Evolutionary conservation across 306 rosid genomes (phyloP).

Genomic region (Astragalus membranaceus): DNA sequence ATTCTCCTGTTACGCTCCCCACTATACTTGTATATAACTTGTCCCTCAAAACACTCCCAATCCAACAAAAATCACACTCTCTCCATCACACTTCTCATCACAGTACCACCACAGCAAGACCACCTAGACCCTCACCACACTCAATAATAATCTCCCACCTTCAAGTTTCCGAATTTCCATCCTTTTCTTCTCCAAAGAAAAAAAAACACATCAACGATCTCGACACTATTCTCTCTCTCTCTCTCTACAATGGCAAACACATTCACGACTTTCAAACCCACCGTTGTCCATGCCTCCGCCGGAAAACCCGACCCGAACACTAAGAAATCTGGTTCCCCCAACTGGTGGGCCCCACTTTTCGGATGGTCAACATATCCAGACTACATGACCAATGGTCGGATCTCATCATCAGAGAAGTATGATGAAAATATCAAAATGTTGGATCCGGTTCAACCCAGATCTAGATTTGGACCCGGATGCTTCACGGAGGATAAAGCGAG

Average conservation of each 20-base stretch:
- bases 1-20: neutral
- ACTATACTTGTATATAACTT: neutral
- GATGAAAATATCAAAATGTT: neutral
- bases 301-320: constrained; percentile 28
- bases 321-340: constrained; percentile 33
- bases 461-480: constrained; percentile 41
- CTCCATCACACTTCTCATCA: neutral
- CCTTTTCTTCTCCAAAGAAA: neutral
- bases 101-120: too few relatives aligned
- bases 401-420: neutral
- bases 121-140: neutral
- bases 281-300: constrained; percentile 31
- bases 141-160: neutral
- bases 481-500: constrained; percentile 76
- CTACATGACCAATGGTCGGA: constrained; percentile 25
- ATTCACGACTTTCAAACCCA: constrained; percentile 28
- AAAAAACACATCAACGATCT: neutral
- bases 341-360: constrained; percentile 69
- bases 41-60: neutral
- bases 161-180: neutral
- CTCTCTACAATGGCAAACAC: constrained; percentile 38
- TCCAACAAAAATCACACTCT: neutral
- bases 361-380: constrained; percentile 61
- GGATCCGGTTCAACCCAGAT: constrained; percentile 13
- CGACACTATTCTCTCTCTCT: neutral